Percentiles rank a stretch among this genome's conserved stretches.
These are phyloP conservation scores for Neonectria neomacrospora DNA, from an alignment of 2,329 filamentous ascomycete species.

Conservation along the genomic window DNA sequence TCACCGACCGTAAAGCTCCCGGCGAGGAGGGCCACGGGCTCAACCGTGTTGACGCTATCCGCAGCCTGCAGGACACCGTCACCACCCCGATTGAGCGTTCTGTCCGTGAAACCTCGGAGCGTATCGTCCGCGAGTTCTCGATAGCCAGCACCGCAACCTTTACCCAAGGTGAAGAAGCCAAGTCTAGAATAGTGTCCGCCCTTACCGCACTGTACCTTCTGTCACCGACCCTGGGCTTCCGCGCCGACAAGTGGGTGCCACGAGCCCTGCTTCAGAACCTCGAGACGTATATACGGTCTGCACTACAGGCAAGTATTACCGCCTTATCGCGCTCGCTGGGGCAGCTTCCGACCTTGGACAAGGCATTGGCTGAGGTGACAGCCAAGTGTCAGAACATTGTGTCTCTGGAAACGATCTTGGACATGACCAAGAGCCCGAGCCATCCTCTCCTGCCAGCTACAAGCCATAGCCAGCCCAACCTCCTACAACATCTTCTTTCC, in stretches of 20 bases:
- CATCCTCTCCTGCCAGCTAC: slow-evolving; percentile 71
- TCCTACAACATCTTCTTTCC: slow-evolving; percentile 78
- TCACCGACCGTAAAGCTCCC: slow-evolving; percentile 73
- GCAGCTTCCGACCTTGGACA: slow-evolving; percentile 83
- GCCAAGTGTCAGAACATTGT: slow-evolving; percentile 90
- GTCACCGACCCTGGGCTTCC: slow-evolving; percentile 70
- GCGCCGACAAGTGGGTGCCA: slow-evolving; percentile 70
- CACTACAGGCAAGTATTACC: slow-evolving; percentile 81
- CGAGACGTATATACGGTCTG: slow-evolving; percentile 83
- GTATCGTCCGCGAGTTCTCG: slow-evolving; percentile 85
- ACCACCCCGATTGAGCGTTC: slow-evolving; percentile 78
- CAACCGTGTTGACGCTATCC: slow-evolving; percentile 77
- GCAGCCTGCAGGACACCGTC: slow-evolving; percentile 75
- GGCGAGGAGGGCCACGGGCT: slow-evolving; percentile 82
- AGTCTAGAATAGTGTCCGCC: slow-evolving; percentile 77
- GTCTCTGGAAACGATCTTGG: slow-evolving; percentile 83
- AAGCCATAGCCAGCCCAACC: slow-evolving; percentile 53
- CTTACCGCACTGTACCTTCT: slow-evolving; percentile 82
- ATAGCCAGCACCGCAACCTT: slow-evolving; percentile 69
- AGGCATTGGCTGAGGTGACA: slow-evolving; percentile 83
- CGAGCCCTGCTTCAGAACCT: slow-evolving; percentile 79
- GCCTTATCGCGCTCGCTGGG: slow-evolving; percentile 79
- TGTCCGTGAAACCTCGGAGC: slow-evolving; percentile 78
- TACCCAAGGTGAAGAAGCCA: slow-evolving; percentile 77
- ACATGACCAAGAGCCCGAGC: slow-evolving; percentile 70